Percentiles rank a stretch among this genome's conserved stretches.
Conservation (phyloP, 2,329 filamentous ascomycete species). For the Penicillium sp. region DNA sequence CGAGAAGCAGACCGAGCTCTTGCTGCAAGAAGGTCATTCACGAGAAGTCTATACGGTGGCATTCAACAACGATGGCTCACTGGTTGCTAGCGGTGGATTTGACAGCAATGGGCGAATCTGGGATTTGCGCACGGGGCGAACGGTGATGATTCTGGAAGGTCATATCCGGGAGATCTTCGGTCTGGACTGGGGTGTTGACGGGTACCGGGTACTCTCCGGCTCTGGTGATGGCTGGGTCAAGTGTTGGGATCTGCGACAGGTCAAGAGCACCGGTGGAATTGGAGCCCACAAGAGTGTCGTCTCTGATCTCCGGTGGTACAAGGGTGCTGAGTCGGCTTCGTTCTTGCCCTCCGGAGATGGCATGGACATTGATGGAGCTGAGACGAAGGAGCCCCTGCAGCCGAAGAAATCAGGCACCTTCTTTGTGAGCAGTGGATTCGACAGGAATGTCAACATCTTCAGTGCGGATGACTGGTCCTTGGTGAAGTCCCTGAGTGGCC, state of each 20-base stretch:
- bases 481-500: constrained; percentile 82
- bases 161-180: constrained; percentile 93
- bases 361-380: constrained; percentile 36
- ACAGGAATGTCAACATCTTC: constrained; percentile 93
- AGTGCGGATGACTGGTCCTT: constrained; percentile 95
- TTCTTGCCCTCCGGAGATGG: constrained; percentile 63
- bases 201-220: constrained; percentile 87
- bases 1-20: constrained; percentile 76
- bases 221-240: constrained; percentile 95
- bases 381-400: constrained; percentile 43
- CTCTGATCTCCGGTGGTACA: constrained; percentile 91
- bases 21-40: constrained; percentile 92
- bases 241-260: constrained; percentile 95
- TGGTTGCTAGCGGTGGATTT: constrained; percentile 87
- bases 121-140: constrained; percentile 89
- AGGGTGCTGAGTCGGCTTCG: constrained; percentile 74
- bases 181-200: constrained; percentile 88
- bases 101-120: constrained; percentile 95
- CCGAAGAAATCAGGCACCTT: constrained; percentile 91
- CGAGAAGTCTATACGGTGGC: constrained; percentile 87
- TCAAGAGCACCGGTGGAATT: constrained; percentile 78
- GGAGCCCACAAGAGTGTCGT: constrained; percentile 91
- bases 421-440: constrained; percentile 87
- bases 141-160: constrained; percentile 92
- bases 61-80: constrained; percentile 88